A percentile compares a stretch with the other conserved stretches of the same genome.
phyloP scores from a whole-genome alignment of 129 eudicot species.

The Artemisia annua region DNA sequence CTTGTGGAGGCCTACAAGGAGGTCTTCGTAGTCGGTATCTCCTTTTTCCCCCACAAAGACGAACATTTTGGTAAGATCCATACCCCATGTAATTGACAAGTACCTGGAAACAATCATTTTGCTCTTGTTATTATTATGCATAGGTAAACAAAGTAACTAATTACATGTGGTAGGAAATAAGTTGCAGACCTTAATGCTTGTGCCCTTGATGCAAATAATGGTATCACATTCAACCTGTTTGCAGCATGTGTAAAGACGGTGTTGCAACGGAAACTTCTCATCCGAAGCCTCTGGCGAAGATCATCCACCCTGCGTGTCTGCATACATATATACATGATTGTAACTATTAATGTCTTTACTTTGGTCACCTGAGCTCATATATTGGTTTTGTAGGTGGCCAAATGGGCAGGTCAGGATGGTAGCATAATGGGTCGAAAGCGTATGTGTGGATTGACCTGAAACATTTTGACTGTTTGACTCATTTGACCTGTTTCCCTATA shows the following conservation, averaged over 20 bases:
- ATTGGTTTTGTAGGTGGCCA: neutral
- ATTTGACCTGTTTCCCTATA: no score
- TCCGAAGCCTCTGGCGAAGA: constrained; percentile 63
- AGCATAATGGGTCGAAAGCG: no score
- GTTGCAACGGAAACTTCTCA: constrained; percentile 81
- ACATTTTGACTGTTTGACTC: no score
- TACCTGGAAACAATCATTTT: constrained; percentile 45
- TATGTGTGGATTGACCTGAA: no score
- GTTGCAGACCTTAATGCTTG: constrained; percentile 64
- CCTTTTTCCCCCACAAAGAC: constrained; percentile 80
- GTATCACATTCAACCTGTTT: constrained; percentile 63
- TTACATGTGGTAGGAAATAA: neutral
- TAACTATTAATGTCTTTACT: neutral
- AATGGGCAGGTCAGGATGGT: no score
- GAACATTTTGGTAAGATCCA: constrained; percentile 59
- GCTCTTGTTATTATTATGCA: constrained; percentile 15
- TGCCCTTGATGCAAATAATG: constrained; percentile 75
- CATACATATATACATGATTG: constrained; percentile 5
- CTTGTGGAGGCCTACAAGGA: constrained; percentile 76
- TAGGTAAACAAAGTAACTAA: neutral
- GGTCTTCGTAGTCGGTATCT: constrained; percentile 75
- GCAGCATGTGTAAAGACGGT: constrained; percentile 61
- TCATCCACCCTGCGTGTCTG: constrained; percentile 64
- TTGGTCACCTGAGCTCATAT: constrained; percentile 1
- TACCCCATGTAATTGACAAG: constrained; percentile 70